These are phyloP conservation scores for Pyrus bretschneideri DNA, from an alignment of 306 rosid genomes.

Conservation along the genomic window DNA sequence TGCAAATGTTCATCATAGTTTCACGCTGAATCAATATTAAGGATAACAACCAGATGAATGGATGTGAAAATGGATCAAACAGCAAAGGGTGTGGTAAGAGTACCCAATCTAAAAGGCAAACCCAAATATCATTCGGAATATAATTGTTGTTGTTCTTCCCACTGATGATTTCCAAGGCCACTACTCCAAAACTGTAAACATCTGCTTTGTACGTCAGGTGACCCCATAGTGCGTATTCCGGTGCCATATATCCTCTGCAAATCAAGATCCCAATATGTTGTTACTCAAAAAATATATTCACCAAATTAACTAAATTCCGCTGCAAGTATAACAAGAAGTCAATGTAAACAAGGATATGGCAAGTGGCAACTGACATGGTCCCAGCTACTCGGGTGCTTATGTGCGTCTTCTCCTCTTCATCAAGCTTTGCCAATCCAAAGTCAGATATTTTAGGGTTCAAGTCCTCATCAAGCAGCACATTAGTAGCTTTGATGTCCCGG, in stretches of 20 bases:
- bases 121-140: conserved; percentile 37
- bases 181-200: conserved; percentile 71
- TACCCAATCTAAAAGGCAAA: conserved; percentile 69
- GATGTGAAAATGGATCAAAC: not conserved
- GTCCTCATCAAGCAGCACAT: conserved; percentile 54
- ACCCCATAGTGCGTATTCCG: conserved; percentile 77
- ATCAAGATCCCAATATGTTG: not conserved
- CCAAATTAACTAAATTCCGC: not conserved
- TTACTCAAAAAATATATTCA: not conserved
- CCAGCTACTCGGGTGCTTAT: conserved; percentile 75
- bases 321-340: not conserved
- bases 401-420: conserved; percentile 65
- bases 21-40: not conserved
- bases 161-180: conserved; percentile 54
- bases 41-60: not conserved
- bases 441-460: conserved; percentile 73
- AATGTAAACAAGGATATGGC: not conserved
- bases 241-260: conserved; percentile 77
- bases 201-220: conserved; percentile 60
- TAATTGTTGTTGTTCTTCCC: conserved; percentile 56
- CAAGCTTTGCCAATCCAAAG: conserved; percentile 70
- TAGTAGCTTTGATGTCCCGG: conserved; percentile 73
- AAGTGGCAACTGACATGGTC: conserved; percentile 52
- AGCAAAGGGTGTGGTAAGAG: not conserved
- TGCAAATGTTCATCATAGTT: conserved; percentile 20